phyloP scores from a whole-genome alignment of 2,329 filamentous ascomycete genomes.

The Fusarium sp. region DNA sequence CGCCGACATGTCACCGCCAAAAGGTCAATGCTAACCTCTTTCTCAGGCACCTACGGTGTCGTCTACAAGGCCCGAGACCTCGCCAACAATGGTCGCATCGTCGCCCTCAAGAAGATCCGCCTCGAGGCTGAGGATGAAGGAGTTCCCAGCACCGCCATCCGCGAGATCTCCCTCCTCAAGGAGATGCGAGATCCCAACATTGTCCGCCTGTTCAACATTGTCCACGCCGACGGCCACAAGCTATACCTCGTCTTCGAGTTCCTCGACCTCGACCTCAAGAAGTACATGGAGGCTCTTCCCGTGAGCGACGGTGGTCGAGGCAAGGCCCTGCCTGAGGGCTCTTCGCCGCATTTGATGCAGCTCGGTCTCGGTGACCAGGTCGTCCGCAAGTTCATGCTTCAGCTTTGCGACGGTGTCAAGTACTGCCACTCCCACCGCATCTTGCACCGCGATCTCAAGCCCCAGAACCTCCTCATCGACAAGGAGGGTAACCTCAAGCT shows the following conservation, averaged over 20 bases:
- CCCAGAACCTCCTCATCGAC: constrained; percentile 90
- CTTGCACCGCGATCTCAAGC: constrained; percentile 89
- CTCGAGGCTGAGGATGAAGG: constrained; percentile 96
- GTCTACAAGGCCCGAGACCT: constrained; percentile 95
- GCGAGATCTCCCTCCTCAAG: constrained; percentile 93
- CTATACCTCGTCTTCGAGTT: constrained; percentile 94
- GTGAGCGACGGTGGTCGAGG: constrained; percentile 86
- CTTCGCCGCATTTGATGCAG: constrained; percentile 70
- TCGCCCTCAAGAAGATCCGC: constrained; percentile 94
- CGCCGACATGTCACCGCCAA: neutral
- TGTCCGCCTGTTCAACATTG: constrained; percentile 88
- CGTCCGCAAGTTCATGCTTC: constrained; percentile 93
- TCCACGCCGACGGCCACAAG: constrained; percentile 94
- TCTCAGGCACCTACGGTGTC: constrained; percentile 88
- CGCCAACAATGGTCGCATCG: constrained; percentile 83
- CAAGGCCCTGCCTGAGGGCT: constrained; percentile 85
- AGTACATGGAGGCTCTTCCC: constrained; percentile 93
- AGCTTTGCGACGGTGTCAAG: constrained; percentile 84
- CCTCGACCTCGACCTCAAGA: constrained; percentile 91
- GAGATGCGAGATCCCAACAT: constrained; percentile 95
- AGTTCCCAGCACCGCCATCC: constrained; percentile 91
- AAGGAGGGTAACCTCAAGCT: constrained; percentile 89
- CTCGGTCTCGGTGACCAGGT: constrained; percentile 82
- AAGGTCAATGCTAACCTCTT: constrained; percentile 10
- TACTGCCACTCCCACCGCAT: constrained; percentile 93